A percentile compares a stretch with the other conserved stretches of the same genome.
These are phyloP conservation scores for Artemisia annua DNA, from an alignment of 129 eudicot species.

Conservation along the genomic window DNA sequence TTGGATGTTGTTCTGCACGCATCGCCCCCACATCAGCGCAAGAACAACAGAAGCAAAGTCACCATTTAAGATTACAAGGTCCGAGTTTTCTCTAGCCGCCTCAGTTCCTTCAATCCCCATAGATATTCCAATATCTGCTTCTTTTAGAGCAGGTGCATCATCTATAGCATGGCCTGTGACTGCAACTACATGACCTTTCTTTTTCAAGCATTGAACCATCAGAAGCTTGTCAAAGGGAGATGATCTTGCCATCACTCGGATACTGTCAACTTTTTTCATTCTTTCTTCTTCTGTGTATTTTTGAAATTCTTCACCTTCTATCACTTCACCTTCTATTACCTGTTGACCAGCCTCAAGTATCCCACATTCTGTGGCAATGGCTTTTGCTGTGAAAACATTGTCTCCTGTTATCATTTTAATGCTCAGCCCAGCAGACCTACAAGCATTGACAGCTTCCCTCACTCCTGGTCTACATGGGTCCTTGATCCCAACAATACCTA, in stretches of 20 bases:
- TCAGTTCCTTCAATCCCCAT: slow-evolving; percentile 69
- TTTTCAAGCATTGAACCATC: slow-evolving; percentile 50
- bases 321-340: not conserved
- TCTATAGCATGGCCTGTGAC: slow-evolving; percentile 55
- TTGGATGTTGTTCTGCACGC: slow-evolving; percentile 56
- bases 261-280: slow-evolving; percentile 45
- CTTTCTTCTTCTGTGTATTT: slow-evolving; percentile 40
- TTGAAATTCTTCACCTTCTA: slow-evolving; percentile 33
- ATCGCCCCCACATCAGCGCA: slow-evolving; percentile 51
- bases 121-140: slow-evolving; percentile 63
- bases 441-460: slow-evolving; percentile 56
- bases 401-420: slow-evolving; percentile 92
- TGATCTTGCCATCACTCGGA: slow-evolving; percentile 57
- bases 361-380: slow-evolving; percentile 87
- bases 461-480: slow-evolving; percentile 88
- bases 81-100: slow-evolving; percentile 56
- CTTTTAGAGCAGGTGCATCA: slow-evolving; percentile 62
- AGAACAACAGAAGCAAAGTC: slow-evolving; percentile 43
- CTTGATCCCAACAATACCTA: slow-evolving; percentile 77
- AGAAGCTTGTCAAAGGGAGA: slow-evolving; percentile 59
- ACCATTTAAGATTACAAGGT: slow-evolving; percentile 52
- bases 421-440: slow-evolving; percentile 67
- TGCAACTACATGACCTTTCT: slow-evolving; percentile 56
- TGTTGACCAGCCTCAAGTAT: slow-evolving; percentile 49
- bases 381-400: slow-evolving; percentile 88